Conservation (phyloP, 1,284 basidiomycete species). For the Tetrapyrgos nigripes region DNA sequence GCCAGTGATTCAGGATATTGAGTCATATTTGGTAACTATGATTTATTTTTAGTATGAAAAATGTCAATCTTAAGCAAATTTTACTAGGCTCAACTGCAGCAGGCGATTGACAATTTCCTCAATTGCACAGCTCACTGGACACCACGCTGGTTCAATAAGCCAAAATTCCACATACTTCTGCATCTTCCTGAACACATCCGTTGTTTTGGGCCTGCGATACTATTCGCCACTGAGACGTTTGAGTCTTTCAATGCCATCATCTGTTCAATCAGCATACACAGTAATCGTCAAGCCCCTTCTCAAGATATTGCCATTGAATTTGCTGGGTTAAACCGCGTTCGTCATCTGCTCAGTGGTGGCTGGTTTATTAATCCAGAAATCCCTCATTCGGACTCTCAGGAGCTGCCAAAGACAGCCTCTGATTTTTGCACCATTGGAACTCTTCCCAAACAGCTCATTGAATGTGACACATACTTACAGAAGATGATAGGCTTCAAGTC, state of each 20-base stretch:
- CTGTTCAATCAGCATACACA: slow-evolving; percentile 17
- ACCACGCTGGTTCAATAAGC: slow-evolving; percentile 26
- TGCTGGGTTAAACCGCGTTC: slow-evolving; percentile 18
- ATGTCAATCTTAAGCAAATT: neutral
- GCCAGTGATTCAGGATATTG: slow-evolving; percentile 17
- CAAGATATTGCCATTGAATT: slow-evolving; percentile 23
- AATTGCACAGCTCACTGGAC: slow-evolving; percentile 8
- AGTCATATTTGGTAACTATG: slow-evolving; percentile 9
- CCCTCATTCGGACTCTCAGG: no score
- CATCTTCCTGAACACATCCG: slow-evolving; percentile 18
- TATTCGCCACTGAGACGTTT: slow-evolving; percentile 22
- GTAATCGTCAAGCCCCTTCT: slow-evolving; percentile 26
- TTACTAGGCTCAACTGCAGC: neutral
- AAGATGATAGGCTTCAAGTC: no score
- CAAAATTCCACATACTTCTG: slow-evolving; percentile 25
- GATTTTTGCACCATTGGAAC: no score
- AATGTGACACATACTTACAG: no score
- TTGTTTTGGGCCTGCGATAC: slow-evolving; percentile 18
- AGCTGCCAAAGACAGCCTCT: no score
- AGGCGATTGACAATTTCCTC: slow-evolving; percentile 15
- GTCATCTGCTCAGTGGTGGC: slow-evolving; percentile 21
- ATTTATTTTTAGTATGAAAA: no score
- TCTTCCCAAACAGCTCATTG: no score
- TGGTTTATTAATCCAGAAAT: neutral
- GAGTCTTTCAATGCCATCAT: slow-evolving; percentile 25